Conservation (phyloP, 768 basidiomycete species). For the Collybia mongolica region DNA sequence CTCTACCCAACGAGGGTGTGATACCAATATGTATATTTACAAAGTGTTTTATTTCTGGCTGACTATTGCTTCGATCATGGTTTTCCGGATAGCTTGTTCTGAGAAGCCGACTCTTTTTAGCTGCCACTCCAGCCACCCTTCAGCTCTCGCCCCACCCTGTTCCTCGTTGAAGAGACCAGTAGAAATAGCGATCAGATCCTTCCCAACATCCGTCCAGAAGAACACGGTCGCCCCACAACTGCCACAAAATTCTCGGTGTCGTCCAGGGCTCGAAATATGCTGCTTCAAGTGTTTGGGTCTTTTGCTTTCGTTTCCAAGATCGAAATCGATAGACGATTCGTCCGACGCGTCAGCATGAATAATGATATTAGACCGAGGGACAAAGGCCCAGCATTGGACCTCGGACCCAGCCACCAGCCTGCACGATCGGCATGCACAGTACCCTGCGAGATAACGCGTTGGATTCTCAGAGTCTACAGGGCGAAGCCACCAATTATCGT, state of each 20-base stretch:
- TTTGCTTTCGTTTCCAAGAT: constrained; percentile 5
- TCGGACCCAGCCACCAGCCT: constrained; percentile 20
- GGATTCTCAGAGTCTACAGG: constrained; percentile 12
- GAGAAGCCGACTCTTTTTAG: constrained; percentile 16
- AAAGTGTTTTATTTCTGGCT: too few species aligned
- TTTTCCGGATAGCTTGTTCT: constrained; percentile 13
- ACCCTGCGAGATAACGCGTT: constrained; percentile 21
- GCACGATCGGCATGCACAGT: constrained; percentile 26
- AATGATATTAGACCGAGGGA: constrained; percentile 19
- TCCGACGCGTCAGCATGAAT: constrained; percentile 8
- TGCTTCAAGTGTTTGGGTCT: constrained; percentile 20
- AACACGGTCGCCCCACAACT: constrained; percentile 30
- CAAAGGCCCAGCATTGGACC: constrained; percentile 23
- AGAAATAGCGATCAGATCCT: constrained; percentile 21
- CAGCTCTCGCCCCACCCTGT: constrained; percentile 10
- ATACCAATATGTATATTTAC: too few species aligned
- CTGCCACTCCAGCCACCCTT: constrained; percentile 19
- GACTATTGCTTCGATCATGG: constrained; percentile 9
- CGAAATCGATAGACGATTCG: constrained; percentile 11
- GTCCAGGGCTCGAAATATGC: constrained; percentile 19
- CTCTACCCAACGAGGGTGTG: too few species aligned
- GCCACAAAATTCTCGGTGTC: constrained; percentile 24
- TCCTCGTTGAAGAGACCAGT: constrained; percentile 18
- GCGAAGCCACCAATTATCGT: constrained; percentile 26
- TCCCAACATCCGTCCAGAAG: constrained; percentile 20